Evolutionary conservation across 495 filamentous ascomycete species (phyloP).

Genomic region (Penicillium waksmanii): DNA sequence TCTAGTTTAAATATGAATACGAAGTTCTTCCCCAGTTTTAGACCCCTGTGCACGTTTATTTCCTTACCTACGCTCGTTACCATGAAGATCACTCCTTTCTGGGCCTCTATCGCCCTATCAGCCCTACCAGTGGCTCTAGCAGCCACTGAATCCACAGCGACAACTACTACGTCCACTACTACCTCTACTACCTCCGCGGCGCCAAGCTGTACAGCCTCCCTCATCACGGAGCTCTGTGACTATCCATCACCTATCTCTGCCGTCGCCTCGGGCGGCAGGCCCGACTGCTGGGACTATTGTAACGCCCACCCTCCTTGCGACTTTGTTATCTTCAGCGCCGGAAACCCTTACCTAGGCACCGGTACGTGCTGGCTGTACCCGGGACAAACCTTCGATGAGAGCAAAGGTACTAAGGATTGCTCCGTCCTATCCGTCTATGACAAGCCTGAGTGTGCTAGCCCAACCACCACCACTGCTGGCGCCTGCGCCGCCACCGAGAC

Average conservation of each 20-base stretch:
- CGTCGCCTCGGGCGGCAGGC: conserved; percentile 24
- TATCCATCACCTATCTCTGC: conserved; percentile 28
- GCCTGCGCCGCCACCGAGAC: conserved; percentile 32
- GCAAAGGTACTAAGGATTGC: conserved; percentile 26
- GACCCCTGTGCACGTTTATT: background rate
- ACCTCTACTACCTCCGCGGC: conserved; percentile 26
- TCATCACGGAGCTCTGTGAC: conserved; percentile 27
- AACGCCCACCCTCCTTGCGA: conserved; percentile 32
- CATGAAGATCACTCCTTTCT: conserved; percentile 31
- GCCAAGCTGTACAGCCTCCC: conserved; percentile 31
- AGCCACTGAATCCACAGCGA: conserved; percentile 12
- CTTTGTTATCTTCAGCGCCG: conserved; percentile 31
- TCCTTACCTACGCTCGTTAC: conserved; percentile 27
- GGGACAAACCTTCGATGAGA: conserved; percentile 27
- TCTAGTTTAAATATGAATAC: background rate
- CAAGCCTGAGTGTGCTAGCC: conserved; percentile 23
- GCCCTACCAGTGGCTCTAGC: conserved; percentile 24
- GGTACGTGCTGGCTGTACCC: conserved; percentile 35
- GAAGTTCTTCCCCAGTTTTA: background rate
- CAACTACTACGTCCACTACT: conserved; percentile 23
- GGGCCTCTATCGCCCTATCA: conserved; percentile 28
- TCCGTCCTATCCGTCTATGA: conserved; percentile 25
- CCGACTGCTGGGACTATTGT: conserved; percentile 35
- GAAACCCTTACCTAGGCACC: conserved; percentile 26
- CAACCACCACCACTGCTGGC: conserved; percentile 28